Percentiles rank a stretch among this genome's conserved stretches.
Evolutionary conservation across 805 yeast species (phyloP).

Genomic region (Schizosaccharomyces japonicus): DNA sequence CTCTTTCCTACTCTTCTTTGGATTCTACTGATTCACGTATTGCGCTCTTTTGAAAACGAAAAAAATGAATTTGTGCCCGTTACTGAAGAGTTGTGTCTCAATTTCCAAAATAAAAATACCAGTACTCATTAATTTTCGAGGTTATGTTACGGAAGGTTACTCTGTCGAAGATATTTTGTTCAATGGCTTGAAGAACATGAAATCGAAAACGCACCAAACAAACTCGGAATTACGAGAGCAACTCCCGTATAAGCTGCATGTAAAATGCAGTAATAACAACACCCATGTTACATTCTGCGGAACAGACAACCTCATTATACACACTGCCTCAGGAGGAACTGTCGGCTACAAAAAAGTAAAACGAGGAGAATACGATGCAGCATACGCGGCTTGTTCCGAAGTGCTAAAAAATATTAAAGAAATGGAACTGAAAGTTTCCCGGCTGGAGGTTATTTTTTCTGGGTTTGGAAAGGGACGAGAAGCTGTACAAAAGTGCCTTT

Average conservation of each 20-base stretch:
- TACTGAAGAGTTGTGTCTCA: too few relatives aligned
- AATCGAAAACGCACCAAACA: too few relatives aligned
- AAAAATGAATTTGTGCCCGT: too few relatives aligned
- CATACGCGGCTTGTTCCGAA: background rate
- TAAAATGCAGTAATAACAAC: background rate
- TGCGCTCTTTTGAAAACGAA: too few relatives aligned
- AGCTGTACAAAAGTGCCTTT: background rate
- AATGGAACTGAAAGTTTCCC: background rate
- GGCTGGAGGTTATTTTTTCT: background rate
- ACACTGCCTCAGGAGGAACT: constrained; percentile 9
- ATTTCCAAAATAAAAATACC: too few relatives aligned
- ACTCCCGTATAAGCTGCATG: background rate
- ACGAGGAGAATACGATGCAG: constrained; percentile 3
- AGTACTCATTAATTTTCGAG: too few relatives aligned
- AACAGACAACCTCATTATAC: background rate
- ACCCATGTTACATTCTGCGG: background rate
- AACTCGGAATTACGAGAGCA: too few relatives aligned
- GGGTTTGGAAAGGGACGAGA: constrained; percentile 4
- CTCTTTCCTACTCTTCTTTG: too few relatives aligned
- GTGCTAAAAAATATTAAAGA: background rate
- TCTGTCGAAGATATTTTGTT: too few relatives aligned
- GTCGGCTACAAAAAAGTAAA: background rate
- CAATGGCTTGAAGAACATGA: too few relatives aligned
- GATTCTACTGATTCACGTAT: too few relatives aligned
- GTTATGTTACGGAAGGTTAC: too few relatives aligned